Evolutionary conservation across 768 basidiomycete genomes (phyloP).

Genomic region (Rhodocollybia butyracea): DNA sequence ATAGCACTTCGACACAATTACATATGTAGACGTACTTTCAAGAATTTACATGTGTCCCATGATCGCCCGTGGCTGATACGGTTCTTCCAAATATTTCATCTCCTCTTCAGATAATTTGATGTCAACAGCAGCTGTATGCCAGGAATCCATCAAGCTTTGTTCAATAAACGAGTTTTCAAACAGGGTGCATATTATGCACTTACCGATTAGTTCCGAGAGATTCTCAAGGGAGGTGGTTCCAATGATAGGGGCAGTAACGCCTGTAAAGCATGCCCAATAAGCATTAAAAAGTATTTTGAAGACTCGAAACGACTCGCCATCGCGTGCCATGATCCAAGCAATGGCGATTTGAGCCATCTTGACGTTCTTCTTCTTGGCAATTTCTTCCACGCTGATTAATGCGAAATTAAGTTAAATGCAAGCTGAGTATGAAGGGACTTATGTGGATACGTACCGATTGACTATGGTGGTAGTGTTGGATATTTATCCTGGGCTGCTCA

Average conservation of each 20-base stretch:
- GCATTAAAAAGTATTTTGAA: background rate
- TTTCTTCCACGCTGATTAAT: slow-evolving; percentile 50
- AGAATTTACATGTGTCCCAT: too few species aligned
- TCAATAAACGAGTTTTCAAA: background rate
- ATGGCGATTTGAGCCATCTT: slow-evolving; percentile 58
- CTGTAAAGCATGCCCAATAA: slow-evolving; percentile 7
- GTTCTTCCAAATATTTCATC: slow-evolving; percentile 40
- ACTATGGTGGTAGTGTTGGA: slow-evolving; percentile 28
- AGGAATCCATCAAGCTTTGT: too few species aligned
- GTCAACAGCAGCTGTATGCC: slow-evolving; percentile 33
- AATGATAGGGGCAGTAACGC: slow-evolving; percentile 41
- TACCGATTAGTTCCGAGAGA: slow-evolving; percentile 36
- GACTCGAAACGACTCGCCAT: background rate
- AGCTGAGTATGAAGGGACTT: background rate
- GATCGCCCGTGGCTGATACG: slow-evolving; percentile 38
- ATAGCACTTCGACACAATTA: too few species aligned
- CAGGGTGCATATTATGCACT: background rate
- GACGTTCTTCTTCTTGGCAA: slow-evolving; percentile 47
- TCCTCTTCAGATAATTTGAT: slow-evolving; percentile 47
- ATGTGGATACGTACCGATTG: slow-evolving; percentile 27
- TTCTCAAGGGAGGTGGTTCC: slow-evolving; percentile 34
- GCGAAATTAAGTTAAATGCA: background rate
- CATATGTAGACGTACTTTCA: too few species aligned
- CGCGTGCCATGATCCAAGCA: slow-evolving; percentile 39
- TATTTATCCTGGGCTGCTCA: too few species aligned